Evolutionary conservation across 1,139 yeast genomes (phyloP), one percentile per base, ranked within the genome.

Genomic region (Geotrichum reessii): DNA sequence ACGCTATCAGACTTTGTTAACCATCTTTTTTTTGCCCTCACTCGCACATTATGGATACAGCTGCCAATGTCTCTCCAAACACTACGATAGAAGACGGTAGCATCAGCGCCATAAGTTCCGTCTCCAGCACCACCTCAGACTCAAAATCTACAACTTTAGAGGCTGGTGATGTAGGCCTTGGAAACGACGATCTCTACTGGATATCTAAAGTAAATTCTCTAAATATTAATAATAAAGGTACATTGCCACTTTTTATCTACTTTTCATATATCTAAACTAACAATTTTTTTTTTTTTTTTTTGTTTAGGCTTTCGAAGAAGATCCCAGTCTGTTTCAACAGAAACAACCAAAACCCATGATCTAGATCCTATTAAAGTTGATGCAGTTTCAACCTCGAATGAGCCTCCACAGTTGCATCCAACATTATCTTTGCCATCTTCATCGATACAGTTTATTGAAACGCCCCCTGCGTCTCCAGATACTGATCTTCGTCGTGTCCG

Each of bases 151-250:
- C 12, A 6, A n/a, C 48, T 17, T n/a, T 40, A 7, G 49, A 22
- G n/a, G 11, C 21, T n/a, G 11, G 14, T 12, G 47, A 21, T 21
- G 31, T 44, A 14, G 53, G 57, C 8, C 47, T 49, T 12, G 56
- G 33, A 21, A 51, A 59, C 24, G 54, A 54, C n/a, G 61, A 59
- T 37, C 55, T 59, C 21, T 53, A 56, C 31, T 59, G 61, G 61
- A 50, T 59, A 17, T 49, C 61, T 7, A 53, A 42, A 40, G 61
- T 56, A 25, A 53, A 56, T 42, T 56, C 59, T n/a, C 40, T 56
- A 2, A 47, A 50, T 17, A 47, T 47, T 47, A 31, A 47, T 22
- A 53, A 50, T 22, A 47, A 51, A 47, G 58, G 58, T 48, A 47
- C n/a, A 53, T 40, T 25, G 28, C 31, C n/a, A 21, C 22, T 33